Conservation (phyloP, 1,284 basidiomycete genomes). For the Cerrena zonata region DNA sequence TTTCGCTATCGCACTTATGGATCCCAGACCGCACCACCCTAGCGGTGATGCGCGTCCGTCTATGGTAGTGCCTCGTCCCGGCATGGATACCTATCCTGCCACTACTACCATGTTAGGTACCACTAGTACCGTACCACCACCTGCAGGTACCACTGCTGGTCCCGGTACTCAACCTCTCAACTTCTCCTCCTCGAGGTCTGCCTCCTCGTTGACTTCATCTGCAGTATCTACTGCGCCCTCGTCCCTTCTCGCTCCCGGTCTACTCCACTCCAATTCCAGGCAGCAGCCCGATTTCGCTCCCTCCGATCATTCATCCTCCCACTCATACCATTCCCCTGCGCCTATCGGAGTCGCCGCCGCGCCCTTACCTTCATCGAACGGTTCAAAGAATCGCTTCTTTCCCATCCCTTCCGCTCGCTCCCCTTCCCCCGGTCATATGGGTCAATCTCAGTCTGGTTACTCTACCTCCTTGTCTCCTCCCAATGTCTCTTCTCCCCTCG, state of each 20-base stretch:
- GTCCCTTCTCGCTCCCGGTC: background rate
- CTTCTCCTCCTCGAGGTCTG: conserved; percentile 18
- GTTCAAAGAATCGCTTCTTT: conserved; percentile 35
- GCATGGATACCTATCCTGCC: too few relatives aligned
- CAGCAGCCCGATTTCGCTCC: conserved; percentile 36
- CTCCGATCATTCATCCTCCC: conserved; percentile 38
- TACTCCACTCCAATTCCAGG: conserved; percentile 30
- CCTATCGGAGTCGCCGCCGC: conserved; percentile 8
- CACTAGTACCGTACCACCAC: too few relatives aligned
- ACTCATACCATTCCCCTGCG: conserved; percentile 4
- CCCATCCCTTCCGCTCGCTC: conserved; percentile 25
- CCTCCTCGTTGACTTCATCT: conserved; percentile 16
- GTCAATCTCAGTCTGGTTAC: conserved; percentile 22
- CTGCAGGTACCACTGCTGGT: too few relatives aligned
- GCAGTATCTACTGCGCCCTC: background rate
- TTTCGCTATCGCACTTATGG: too few relatives aligned
- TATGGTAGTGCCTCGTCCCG: too few relatives aligned
- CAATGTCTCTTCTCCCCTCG: too few relatives aligned
- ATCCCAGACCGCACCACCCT: too few relatives aligned
- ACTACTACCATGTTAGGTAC: too few relatives aligned
- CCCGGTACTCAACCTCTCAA: too few relatives aligned
- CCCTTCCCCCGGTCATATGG: conserved; percentile 21
- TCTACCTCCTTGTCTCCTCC: too few relatives aligned
- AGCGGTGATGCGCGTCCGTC: too few relatives aligned
- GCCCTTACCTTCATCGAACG: conserved; percentile 23